Conservation (phyloP, 1,139 yeast species). For the Sugiyamaella pinicola region DNA sequence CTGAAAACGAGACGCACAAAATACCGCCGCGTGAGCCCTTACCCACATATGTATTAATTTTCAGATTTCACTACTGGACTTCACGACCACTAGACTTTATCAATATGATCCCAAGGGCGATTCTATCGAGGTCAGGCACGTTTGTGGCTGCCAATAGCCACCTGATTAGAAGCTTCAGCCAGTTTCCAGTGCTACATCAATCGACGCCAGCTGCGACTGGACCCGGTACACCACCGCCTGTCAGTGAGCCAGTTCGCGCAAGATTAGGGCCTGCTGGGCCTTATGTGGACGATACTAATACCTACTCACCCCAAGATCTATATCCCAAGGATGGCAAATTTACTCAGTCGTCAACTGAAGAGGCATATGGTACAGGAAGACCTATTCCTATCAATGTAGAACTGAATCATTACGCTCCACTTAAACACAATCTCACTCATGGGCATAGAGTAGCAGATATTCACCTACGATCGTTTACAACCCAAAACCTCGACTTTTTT, state of each 20-base stretch:
- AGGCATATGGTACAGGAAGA: slow-evolving; percentile 40
- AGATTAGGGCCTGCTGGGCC: slow-evolving; percentile 17
- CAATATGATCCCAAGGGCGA: slow-evolving; percentile 6
- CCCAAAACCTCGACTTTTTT: slow-evolving; percentile 69
- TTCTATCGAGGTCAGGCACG: slow-evolving; percentile 3
- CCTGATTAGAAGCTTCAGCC: not conserved
- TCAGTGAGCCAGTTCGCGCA: slow-evolving; percentile 15
- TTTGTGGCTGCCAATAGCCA: not conserved
- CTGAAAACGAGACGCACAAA: too few relatives aligned
- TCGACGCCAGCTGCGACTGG: not conserved
- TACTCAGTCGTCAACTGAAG: slow-evolving; percentile 33
- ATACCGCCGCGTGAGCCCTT: too few relatives aligned
- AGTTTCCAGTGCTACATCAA: not conserved
- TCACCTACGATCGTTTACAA: slow-evolving; percentile 71
- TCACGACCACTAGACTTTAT: too few relatives aligned
- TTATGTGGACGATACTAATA: slow-evolving; percentile 30
- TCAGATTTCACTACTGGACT: too few relatives aligned
- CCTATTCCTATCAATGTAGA: slow-evolving; percentile 85
- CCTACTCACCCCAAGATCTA: slow-evolving; percentile 27
- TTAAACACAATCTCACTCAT: slow-evolving; percentile 65
- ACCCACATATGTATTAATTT: too few relatives aligned
- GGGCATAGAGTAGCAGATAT: slow-evolving; percentile 70
- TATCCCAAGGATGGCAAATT: slow-evolving; percentile 34
- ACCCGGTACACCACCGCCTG: not conserved
- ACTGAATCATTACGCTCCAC: slow-evolving; percentile 79